Percentiles rank a stretch among this genome's conserved stretches.
Conservation (phyloP, 2,329 filamentous ascomycete species). For the Chrysoporthe deuterocubensis region DNA sequence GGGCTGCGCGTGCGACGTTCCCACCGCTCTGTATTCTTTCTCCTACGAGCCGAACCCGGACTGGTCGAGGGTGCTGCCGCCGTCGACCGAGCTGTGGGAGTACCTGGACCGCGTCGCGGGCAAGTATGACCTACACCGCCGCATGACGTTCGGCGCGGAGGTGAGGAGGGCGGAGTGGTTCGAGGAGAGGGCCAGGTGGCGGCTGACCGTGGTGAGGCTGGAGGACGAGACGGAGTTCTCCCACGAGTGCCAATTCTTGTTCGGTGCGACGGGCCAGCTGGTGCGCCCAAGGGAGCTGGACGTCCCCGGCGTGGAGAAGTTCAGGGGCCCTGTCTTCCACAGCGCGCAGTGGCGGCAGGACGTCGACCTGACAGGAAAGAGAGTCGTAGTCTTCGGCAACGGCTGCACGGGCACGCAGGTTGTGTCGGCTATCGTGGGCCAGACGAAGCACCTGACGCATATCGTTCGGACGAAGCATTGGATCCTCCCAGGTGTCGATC, state of each 20-base stretch:
- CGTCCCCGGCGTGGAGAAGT: slow-evolving; percentile 37
- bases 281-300: slow-evolving; percentile 39
- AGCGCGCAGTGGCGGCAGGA: slow-evolving; percentile 38
- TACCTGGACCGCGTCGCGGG: slow-evolving; percentile 60
- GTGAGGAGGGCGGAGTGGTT: slow-evolving; percentile 46
- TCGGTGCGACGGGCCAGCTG: slow-evolving; percentile 41
- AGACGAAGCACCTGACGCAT: slow-evolving; percentile 44
- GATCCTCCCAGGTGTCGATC: slow-evolving; percentile 56
- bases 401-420: slow-evolving; percentile 44
- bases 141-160: slow-evolving; percentile 44
- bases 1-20: slow-evolving; percentile 61
- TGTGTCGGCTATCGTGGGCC: slow-evolving; percentile 39
- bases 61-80: slow-evolving; percentile 63
- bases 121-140: slow-evolving; percentile 45
- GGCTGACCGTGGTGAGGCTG: slow-evolving; percentile 36
- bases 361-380: slow-evolving; percentile 35
- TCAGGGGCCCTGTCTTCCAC: slow-evolving; percentile 39
- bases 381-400: slow-evolving; percentile 42
- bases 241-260: slow-evolving; percentile 48
- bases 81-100: slow-evolving; percentile 57
- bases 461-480: slow-evolving; percentile 49
- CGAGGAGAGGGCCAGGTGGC: slow-evolving; percentile 41
- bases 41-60: slow-evolving; percentile 63
- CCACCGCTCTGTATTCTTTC: slow-evolving; percentile 63
- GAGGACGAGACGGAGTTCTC: slow-evolving; percentile 31